Evolutionary conservation across 768 basidiomycete genomes (phyloP).

Genomic region (Leccinum uliginosum): DNA sequence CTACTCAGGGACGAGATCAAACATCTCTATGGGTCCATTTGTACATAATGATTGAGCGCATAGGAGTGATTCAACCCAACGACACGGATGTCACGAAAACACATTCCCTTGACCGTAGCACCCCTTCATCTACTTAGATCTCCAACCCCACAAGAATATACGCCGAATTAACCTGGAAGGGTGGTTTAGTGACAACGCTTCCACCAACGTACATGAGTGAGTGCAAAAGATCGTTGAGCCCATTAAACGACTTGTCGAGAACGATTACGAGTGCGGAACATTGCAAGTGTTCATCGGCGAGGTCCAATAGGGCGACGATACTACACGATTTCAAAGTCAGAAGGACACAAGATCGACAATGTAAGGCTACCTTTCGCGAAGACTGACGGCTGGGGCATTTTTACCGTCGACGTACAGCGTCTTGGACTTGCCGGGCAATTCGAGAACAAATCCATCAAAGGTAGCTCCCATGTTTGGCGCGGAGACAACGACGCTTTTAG

Average conservation of each 20-base stretch:
- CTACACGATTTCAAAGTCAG: conserved; percentile 33
- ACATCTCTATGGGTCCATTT: neutral
- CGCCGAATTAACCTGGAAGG: conserved; percentile 68
- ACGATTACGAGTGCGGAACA: conserved; percentile 78
- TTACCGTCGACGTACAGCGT: conserved; percentile 85
- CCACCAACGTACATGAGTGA: conserved; percentile 93
- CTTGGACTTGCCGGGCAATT: conserved; percentile 63
- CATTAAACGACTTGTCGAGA: conserved; percentile 67
- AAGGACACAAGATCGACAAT: conserved; percentile 2
- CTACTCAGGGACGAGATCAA: neutral
- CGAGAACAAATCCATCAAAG: conserved; percentile 77
- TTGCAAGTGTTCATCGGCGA: conserved; percentile 79
- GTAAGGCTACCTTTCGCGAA: conserved; percentile 70
- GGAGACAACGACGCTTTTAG: conserved; percentile 71
- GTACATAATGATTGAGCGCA: conserved; percentile 11
- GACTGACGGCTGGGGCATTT: conserved; percentile 70
- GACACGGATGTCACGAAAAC: conserved; percentile 13
- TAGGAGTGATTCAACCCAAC: conserved; percentile 20
- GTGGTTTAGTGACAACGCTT: conserved; percentile 75
- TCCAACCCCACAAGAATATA: conserved; percentile 86
- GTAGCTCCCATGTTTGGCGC: conserved; percentile 61
- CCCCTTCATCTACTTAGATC: conserved; percentile 39
- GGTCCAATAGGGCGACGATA: conserved; percentile 81
- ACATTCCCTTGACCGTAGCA: conserved; percentile 28
- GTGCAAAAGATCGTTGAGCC: conserved; percentile 72